These are phyloP conservation scores for Hirsutella minnesotensis DNA, from an alignment of 2,329 filamentous ascomycete species.

Conservation along the genomic window DNA sequence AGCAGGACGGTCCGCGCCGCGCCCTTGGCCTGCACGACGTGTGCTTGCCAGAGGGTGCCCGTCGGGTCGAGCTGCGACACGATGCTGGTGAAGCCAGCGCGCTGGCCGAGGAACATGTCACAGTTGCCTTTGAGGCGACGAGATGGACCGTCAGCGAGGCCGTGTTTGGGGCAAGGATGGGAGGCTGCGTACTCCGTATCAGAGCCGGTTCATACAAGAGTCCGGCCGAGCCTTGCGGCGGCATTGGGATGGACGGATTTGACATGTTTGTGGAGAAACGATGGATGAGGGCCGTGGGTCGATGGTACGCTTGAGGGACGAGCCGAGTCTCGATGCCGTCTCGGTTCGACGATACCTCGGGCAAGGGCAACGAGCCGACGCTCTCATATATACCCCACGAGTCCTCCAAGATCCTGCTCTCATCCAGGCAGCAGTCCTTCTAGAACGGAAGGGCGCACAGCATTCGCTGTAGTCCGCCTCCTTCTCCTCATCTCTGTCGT, in stretches of 20 bases:
- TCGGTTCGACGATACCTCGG: too few species aligned
- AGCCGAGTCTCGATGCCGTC: background rate
- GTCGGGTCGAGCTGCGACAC: slow-evolving; percentile 11
- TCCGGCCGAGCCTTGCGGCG: background rate
- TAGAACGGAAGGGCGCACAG: too few species aligned
- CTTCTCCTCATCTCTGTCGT: too few species aligned
- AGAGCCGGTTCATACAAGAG: slow-evolving; percentile 3
- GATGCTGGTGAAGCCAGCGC: slow-evolving; percentile 10
- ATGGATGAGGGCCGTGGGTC: background rate
- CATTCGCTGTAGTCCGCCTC: too few species aligned
- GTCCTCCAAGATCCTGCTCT: too few species aligned
- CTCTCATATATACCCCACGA: too few species aligned
- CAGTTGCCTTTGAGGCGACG: slow-evolving; percentile 14
- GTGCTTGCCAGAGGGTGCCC: slow-evolving; percentile 12
- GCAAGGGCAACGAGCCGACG: too few species aligned
- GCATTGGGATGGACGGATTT: background rate
- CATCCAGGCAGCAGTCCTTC: too few species aligned
- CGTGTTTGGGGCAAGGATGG: background rate
- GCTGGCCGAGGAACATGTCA: slow-evolving; percentile 9
- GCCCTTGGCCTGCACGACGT: slow-evolving; percentile 13
- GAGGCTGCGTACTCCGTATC: slow-evolving; percentile 3
- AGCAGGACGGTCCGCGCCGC: slow-evolving; percentile 17
- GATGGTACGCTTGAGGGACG: background rate
- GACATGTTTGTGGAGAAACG: background rate
- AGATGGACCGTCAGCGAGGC: background rate